These are phyloP conservation scores for Russula ochroleuca DNA, from an alignment of 768 basidiomycete species.

Conservation along the genomic window DNA sequence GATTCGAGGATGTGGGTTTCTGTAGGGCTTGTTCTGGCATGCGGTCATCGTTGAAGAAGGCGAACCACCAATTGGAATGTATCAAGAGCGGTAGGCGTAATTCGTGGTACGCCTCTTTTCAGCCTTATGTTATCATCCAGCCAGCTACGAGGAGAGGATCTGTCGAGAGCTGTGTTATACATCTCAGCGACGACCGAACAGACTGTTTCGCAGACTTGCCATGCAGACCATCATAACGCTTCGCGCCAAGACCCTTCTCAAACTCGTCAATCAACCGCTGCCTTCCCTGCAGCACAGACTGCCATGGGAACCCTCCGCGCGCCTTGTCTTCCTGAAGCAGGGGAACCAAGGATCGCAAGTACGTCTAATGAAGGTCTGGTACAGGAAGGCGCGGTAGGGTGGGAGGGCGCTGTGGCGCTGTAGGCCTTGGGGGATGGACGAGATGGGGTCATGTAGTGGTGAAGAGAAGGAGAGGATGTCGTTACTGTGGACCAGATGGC, in stretches of 20 bases:
- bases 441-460: slow-evolving; percentile 7
- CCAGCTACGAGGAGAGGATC: slow-evolving; percentile 84
- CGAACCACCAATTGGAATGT: slow-evolving; percentile 96
- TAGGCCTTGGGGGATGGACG: neutral
- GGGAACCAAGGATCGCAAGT: slow-evolving; percentile 74
- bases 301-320: slow-evolving; percentile 48
- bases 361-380: slow-evolving; percentile 73
- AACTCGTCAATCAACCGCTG: slow-evolving; percentile 65
- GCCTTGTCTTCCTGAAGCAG: slow-evolving; percentile 74
- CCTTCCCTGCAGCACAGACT: slow-evolving; percentile 46
- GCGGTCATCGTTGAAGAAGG: slow-evolving; percentile 68
- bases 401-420: neutral
- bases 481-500: slow-evolving; percentile 3
- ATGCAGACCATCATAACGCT: slow-evolving; percentile 67
- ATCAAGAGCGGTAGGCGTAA: slow-evolving; percentile 75
- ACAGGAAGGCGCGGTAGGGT: slow-evolving; percentile 72
- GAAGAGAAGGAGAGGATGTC: neutral
- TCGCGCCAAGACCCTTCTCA: slow-evolving; percentile 59
- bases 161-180: slow-evolving; percentile 70
- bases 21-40: slow-evolving; percentile 45
- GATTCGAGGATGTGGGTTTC: slow-evolving; percentile 23
- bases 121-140: slow-evolving; percentile 92
- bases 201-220: slow-evolving; percentile 41
- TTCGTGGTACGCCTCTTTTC: slow-evolving; percentile 78
- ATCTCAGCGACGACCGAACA: slow-evolving; percentile 14